These are phyloP conservation scores for Penicillium angulare DNA, from an alignment of 495 filamentous ascomycete genomes.

Conservation along the genomic window DNA sequence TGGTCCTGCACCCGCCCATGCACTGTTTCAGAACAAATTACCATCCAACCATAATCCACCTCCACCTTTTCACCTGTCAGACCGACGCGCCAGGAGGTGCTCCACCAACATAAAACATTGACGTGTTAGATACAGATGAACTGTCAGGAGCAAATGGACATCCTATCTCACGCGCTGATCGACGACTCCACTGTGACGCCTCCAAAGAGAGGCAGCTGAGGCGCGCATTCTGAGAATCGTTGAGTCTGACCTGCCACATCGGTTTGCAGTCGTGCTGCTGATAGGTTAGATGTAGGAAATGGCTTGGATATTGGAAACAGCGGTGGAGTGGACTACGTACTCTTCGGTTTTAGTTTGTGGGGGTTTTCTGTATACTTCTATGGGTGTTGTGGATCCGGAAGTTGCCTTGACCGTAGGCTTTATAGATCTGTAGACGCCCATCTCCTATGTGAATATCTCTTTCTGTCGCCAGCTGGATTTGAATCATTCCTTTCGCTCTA, in stretches of 20 bases:
- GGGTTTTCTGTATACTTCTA: not conserved
- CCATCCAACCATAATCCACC: not conserved
- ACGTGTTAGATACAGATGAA: constrained; percentile 25
- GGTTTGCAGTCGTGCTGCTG: not conserved
- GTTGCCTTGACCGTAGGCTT: constrained; percentile 6
- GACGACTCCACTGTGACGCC: constrained; percentile 8
- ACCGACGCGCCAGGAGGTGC: constrained; percentile 14
- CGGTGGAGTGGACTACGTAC: constrained; percentile 11
- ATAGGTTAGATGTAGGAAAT: constrained; percentile 7
- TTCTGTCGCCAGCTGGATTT: constrained; percentile 10
- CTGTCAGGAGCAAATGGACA: not conserved
- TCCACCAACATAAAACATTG: constrained; percentile 14
- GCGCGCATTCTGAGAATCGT: no score
- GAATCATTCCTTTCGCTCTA: constrained; percentile 4
- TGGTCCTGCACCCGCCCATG: constrained; percentile 18
- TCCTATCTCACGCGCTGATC: constrained; percentile 4
- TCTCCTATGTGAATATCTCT: constrained; percentile 15
- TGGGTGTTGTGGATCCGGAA: not conserved
- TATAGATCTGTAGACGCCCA: constrained; percentile 17
- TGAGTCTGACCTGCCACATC: constrained; percentile 8
- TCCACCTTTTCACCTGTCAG: constrained; percentile 3
- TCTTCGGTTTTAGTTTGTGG: not conserved
- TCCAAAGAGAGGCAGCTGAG: not conserved
- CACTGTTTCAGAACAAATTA: constrained; percentile 25
- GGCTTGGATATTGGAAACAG: constrained; percentile 13